Conservation (phyloP, 208 protist species). For the Tritrichomonas foetus region DNA sequence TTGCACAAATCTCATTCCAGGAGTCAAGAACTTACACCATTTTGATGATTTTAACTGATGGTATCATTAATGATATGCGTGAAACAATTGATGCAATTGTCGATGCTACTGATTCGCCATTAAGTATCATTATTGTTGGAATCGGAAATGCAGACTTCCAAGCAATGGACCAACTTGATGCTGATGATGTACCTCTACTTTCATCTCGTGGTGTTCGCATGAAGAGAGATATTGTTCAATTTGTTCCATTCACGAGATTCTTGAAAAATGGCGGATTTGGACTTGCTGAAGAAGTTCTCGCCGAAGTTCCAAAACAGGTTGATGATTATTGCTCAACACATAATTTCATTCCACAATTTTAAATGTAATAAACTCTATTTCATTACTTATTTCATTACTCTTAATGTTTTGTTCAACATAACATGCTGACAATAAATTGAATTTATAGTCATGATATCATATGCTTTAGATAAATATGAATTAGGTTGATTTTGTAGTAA, state of each 20-base stretch:
- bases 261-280: neutral
- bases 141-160: slow-evolving; percentile 47
- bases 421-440: no score
- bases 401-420: no score
- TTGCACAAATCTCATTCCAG: neutral
- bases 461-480: no score
- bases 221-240: slow-evolving; percentile 48
- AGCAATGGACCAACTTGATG: slow-evolving; percentile 40
- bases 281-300: slow-evolving; percentile 47
- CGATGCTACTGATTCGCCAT: slow-evolving; percentile 9
- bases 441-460: no score
- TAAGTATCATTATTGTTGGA: slow-evolving; percentile 51
- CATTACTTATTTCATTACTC: no score
- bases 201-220: neutral
- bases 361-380: no score
- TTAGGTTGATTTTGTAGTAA: no score
- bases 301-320: slow-evolving; percentile 53
- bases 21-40: slow-evolving; percentile 41
- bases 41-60: slow-evolving; percentile 47
- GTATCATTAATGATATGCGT: slow-evolving; percentile 46
- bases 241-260: slow-evolving; percentile 42
- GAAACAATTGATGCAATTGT: slow-evolving; percentile 30
- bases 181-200: slow-evolving; percentile 7
- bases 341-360: neutral
- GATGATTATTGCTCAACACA: neutral